Percentiles rank a stretch among this genome's conserved stretches.
Evolutionary conservation across 1,284 basidiomycete genomes (phyloP).

Genomic region (Anthracocystis walkeri): DNA sequence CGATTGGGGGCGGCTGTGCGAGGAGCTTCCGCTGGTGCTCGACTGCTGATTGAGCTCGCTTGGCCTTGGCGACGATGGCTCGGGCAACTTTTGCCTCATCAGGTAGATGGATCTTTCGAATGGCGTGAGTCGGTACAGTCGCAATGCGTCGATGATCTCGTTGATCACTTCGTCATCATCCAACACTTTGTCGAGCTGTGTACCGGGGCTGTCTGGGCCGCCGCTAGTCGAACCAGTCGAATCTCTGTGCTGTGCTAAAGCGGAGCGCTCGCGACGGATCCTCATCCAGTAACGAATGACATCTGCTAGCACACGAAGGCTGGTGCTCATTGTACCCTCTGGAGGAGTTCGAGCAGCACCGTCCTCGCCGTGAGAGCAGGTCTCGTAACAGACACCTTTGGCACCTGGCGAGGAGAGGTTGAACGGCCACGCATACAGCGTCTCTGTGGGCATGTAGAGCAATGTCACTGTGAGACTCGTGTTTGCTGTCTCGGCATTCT

Average conservation of each 20-base stretch:
- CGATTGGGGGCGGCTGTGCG: not conserved
- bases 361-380: slow-evolving; percentile 5
- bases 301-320: slow-evolving; percentile 34
- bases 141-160: slow-evolving; percentile 25
- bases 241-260: slow-evolving; percentile 3
- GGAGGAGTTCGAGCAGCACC: slow-evolving; percentile 19
- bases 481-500: not conserved
- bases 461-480: slow-evolving; percentile 30
- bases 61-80: not conserved
- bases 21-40: not conserved
- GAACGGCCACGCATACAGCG: slow-evolving; percentile 45
- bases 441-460: slow-evolving; percentile 32
- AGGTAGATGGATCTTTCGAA: slow-evolving; percentile 39
- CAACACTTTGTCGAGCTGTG: slow-evolving; percentile 25
- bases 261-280: slow-evolving; percentile 24
- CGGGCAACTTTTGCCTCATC: slow-evolving; percentile 25
- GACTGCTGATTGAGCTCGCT: not conserved
- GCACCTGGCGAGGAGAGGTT: slow-evolving; percentile 29
- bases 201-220: slow-evolving; percentile 4
- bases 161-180: slow-evolving; percentile 42
- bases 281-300: slow-evolving; percentile 44
- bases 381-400: slow-evolving; percentile 44
- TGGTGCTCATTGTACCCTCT: slow-evolving; percentile 39
- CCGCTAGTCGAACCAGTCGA: slow-evolving; percentile 1
- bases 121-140: slow-evolving; percentile 20